A percentile compares a stretch with the other conserved stretches of the same genome.
Evolutionary conservation across 257 asterid species (phyloP).

Genomic region (Ocimum tenuiflorum): DNA sequence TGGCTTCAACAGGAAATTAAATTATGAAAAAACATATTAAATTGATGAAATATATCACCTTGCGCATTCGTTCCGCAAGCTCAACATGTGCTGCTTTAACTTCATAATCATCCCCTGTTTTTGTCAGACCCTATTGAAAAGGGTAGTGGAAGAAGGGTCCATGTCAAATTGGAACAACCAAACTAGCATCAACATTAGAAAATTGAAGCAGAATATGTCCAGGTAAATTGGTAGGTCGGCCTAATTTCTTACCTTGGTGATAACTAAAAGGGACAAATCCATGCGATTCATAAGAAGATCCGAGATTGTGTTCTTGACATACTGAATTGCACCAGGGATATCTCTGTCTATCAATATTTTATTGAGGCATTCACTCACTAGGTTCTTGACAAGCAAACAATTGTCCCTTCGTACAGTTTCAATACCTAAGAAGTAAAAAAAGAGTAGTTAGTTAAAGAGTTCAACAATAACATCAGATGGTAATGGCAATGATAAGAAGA

Average conservation of each 20-base stretch:
- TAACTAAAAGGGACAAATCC: conserved; percentile 96
- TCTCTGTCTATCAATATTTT: conserved; percentile 89
- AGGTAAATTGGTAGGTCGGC: not conserved
- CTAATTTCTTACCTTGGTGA: conserved; percentile 67
- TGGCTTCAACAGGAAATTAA: not conserved
- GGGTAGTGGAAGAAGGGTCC: conserved; percentile 10
- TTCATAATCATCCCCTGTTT: conserved; percentile 96
- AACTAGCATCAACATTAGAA: conserved; percentile 9
- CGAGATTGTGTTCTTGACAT: conserved; percentile 80
- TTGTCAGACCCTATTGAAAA: conserved; percentile 74
- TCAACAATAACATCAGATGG: not conserved
- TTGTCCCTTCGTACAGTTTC: conserved; percentile 98
- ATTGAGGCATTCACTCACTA: conserved; percentile 85
- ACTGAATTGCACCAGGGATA: conserved; percentile 93
- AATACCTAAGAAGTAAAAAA: conserved; percentile 50
- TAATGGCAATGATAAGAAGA: conserved; percentile 1
- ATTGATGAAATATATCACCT: conserved; percentile 39
- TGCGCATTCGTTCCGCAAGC: conserved; percentile 98
- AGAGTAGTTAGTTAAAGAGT: not conserved
- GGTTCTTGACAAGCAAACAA: conserved; percentile 87
- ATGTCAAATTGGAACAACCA: conserved; percentile 2
- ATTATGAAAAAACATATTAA: not conserved
- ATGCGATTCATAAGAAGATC: conserved; percentile 98
- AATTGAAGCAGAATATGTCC: conserved; percentile 4
- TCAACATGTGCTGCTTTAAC: conserved; percentile 97